These are phyloP conservation scores for Daldinia bambusicola DNA, from an alignment of 495 filamentous ascomycete species.

Conservation along the genomic window DNA sequence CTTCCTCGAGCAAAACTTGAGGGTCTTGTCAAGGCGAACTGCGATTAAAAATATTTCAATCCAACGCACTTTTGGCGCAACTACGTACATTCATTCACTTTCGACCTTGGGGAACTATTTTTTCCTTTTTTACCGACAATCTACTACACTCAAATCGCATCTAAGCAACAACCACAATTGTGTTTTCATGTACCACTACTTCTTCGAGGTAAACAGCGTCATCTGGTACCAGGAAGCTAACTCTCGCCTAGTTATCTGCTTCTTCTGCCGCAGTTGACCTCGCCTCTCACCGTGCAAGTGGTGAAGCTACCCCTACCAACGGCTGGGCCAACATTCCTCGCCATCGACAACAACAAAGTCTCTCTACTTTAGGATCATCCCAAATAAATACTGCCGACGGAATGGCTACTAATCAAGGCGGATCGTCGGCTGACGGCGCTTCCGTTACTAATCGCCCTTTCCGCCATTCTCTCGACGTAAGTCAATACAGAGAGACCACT, in stretches of 20 bases:
- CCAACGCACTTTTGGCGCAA: background rate
- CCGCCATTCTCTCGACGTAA: conserved; percentile 66
- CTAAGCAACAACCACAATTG: conserved; percentile 3
- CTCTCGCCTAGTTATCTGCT: conserved; percentile 69
- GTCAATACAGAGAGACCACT: conserved; percentile 54
- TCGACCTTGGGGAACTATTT: background rate
- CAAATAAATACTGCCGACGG: conserved; percentile 49
- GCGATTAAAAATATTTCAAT: conserved; percentile 5
- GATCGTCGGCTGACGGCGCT: conserved; percentile 50
- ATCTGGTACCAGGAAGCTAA: conserved; percentile 20
- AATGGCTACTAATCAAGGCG: conserved; percentile 30
- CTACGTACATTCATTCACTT: background rate
- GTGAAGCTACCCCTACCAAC: conserved; percentile 63
- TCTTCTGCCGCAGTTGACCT: conserved; percentile 85
- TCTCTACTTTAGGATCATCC: conserved; percentile 70
- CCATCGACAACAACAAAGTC: conserved; percentile 84
- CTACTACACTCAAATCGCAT: background rate
- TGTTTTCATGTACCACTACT: conserved; percentile 14
- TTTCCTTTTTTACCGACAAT: background rate
- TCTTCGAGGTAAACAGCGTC: too few species aligned
- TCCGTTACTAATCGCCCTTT: conserved; percentile 60
- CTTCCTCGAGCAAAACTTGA: conserved; percentile 1
- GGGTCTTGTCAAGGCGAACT: conserved; percentile 3
- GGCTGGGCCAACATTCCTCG: conserved; percentile 74
- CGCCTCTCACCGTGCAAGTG: conserved; percentile 73